Percentiles rank a stretch among this genome's conserved stretches.
Evolutionary conservation across 352 stramenopile species (phyloP).

Genomic region (Pythium myriotylum): DNA sequence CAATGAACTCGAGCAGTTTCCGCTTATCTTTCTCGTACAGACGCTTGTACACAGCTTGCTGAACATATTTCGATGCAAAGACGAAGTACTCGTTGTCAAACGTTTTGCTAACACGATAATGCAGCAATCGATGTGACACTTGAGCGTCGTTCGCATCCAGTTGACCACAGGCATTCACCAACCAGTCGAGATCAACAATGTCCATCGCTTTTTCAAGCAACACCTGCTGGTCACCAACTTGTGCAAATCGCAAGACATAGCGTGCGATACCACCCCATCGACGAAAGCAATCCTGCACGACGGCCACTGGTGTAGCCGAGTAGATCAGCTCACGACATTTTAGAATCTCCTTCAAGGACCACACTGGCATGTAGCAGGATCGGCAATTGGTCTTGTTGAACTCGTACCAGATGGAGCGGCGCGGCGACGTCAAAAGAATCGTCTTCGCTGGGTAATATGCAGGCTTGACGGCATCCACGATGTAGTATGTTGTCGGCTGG

Average conservation of each 20-base stretch:
- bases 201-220: conserved; percentile 13
- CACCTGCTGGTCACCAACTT: neutral
- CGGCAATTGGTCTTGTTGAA: conserved; percentile 35
- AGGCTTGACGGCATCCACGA: conserved; percentile 35
- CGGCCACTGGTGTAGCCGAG: neutral
- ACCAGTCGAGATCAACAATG: conserved; percentile 11
- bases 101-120: conserved; percentile 13
- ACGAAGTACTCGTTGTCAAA: conserved; percentile 17
- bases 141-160: conserved; percentile 5
- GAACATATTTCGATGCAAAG: conserved; percentile 20
- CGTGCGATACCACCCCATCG: conserved; percentile 30
- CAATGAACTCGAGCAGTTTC: conserved; percentile 21
- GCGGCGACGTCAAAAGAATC: conserved; percentile 33
- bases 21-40: conserved; percentile 15
- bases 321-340: conserved; percentile 29
- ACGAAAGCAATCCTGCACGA: conserved; percentile 29
- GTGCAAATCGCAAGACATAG: conserved; percentile 11
- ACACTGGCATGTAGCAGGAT: conserved; percentile 30
- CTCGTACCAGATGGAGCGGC: conserved; percentile 23
- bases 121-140: conserved; percentile 15
- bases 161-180: conserved; percentile 11
- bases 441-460: conserved; percentile 28
- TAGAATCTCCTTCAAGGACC: conserved; percentile 30
- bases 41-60: conserved; percentile 19
- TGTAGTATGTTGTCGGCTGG: conserved; percentile 32